Base-by-base conservation (phyloP, 176 grass and related monocot species). In the Eragrostis nindensis region DNA sequence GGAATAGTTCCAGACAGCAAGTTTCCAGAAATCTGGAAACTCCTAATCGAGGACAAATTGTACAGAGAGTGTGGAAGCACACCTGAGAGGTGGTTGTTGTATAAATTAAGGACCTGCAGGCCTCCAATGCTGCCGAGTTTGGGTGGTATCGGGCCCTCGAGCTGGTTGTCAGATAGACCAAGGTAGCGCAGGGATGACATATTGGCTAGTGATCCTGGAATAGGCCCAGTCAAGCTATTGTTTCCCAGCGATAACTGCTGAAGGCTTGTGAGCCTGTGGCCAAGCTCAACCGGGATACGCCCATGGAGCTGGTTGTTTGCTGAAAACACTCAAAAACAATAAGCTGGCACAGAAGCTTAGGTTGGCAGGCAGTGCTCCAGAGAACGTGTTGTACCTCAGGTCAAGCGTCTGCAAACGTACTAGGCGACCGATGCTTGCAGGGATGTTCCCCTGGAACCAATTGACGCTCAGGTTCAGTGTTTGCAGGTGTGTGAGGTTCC, bases 391-490 rank as follows among this genome's bases (percentile, higher is more conserved):
- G 69, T 74, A 24, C 21, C 84, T 59, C 40, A 80, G 60, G 3
- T 68, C 84, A 25, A 86, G 77, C 1, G 6, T 10, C 14, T 68
- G 21, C 6, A 80, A 70, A 38, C 14, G 49, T 0, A 3, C 25
- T 0, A 86, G 60, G 3, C 40, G 61, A 10, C 76, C 70, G 0
- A 86, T 67, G 60, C 61, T 68, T 19, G 19, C 11, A 1, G 69
- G 61, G 40, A 67, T 12, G 2, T 56, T 16, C 6, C 75, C 68
- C 1, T 11, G 77, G 13, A 86, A 49, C 77, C 70, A 46, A 0
- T 68, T 86, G 49, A 27, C 67, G 77, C 21, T 86, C 60, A 86
- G 70, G 29, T 86, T 80, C 10, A 86, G 61, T 0, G 6, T 74
- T 16, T 2, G 39, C 10, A 80, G 61, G 69, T 11, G 67, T 2